Evolutionary conservation across 2,329 filamentous ascomycete genomes (phyloP), one percentile per base, ranked within the genome.

Genomic region (Aspergillus glaucus): DNA sequence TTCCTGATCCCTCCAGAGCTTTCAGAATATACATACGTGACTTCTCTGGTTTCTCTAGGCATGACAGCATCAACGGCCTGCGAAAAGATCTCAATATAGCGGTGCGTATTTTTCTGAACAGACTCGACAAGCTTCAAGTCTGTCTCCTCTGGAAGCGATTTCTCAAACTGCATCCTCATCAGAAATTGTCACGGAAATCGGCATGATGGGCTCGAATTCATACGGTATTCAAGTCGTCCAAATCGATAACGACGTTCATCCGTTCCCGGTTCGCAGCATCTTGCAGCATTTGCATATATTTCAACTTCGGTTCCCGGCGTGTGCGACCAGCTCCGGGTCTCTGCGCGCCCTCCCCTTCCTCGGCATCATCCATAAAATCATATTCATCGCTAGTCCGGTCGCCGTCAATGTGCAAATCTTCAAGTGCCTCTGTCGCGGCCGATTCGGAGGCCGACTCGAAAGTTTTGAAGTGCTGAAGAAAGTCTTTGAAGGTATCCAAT

Each of bases 81-180:
- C 2, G 92, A 92, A 50, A 97, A 72, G 50, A 97, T 81, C 62
- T 98, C 93, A 57, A 97, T 85, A 65, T 98, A 98, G 68, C 95
- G 93, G 63, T 93, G 87, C 14, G 93, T 89, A 71, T 98, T 98
- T 58, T 79, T 80, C 73, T 93, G 88, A 60, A 98, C 87, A 1
- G 87, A 94, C 43, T 87, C 80, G 17, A 95, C 86, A 17, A 77
- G 65, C 54, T 69, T 72, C 44, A 97, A 76, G 58, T 85, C 82
- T 54, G 87, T 69, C 5, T 84, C 82, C 43, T 86, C 82, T 46
- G 83, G 82, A 19, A 84, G 70, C 24, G 82, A 77, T 55, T 83
- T 79, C 68, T 96, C 91, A 71, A 85, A 97, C 84, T 92, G 50
- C 14, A 34, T 28, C 14, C 21, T 8, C 30, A 43, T 58, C 26